Base-by-base conservation (phyloP, 2,329 filamentous ascomycete species). In the Pestalotiopsis sp. region DNA sequence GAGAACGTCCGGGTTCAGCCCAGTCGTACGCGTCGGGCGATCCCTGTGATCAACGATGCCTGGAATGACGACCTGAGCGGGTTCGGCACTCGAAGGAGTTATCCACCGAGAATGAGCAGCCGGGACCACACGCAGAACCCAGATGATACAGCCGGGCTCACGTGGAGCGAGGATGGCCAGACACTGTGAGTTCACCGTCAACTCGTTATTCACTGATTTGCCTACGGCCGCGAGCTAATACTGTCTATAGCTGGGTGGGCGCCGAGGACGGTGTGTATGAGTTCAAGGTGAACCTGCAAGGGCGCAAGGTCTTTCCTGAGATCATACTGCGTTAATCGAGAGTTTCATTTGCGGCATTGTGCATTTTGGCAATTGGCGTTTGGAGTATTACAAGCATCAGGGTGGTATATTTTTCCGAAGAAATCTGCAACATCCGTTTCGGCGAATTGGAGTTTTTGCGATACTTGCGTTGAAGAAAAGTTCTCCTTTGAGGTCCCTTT, bases 221-320 rank as follows among this genome's bases (percentile, higher is more conserved):
- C 14, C 9, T n/a, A 57, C 57, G 52, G 36, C 20, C 57, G 25
- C 3, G 25, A 64, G 7, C 9, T 25, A 5, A 52, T 36, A 27
- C 66, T 25, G 11, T 14, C 14, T 52, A 3, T 65, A 91, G 89
- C 67, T 91, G 87, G 73, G 82, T 91, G 55, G 90, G 87, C 23
- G 87, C 89, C 41, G 90, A 93, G 76, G 90, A 93, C 72, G 92
- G 92, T 67, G 91, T 95, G 66, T 93, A 93, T 74, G 91, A 94
- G 79, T 89, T 93, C 73, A 86, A 85, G 41, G 85, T 95, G 71
- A 90, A 93, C 76, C 74, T 90, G 20, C 83, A 87, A 63, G 84
- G 82, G 68, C 85, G 92, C 69, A 92, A 89, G 78, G 80, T 85
- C 39, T 86, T 84, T 71, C 87, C 89, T 2, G 87, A 85, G 71